Percentiles rank a stretch among this genome's conserved stretches.
Evolutionary conservation across 1,284 basidiomycete species (phyloP).

Genomic region (Thelephora terrestris): DNA sequence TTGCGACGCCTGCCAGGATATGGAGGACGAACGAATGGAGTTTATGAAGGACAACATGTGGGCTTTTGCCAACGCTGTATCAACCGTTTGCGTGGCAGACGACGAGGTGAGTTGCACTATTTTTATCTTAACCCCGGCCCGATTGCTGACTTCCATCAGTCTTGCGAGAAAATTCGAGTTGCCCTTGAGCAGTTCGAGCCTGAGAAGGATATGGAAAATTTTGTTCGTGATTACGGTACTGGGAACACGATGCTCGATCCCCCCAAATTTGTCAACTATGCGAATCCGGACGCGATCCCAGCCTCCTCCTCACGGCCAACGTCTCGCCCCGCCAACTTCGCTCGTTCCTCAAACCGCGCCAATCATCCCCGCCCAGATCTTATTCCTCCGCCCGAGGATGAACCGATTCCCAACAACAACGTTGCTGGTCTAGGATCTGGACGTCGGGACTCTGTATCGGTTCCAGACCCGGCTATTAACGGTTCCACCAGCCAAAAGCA

Average conservation of each 20-base stretch:
- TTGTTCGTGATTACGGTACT: constrained; percentile 78
- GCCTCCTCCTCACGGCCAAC: constrained; percentile 43
- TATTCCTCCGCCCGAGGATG: constrained; percentile 30
- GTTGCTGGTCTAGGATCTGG: constrained; percentile 52
- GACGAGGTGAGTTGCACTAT: constrained; percentile 66
- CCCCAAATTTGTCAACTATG: constrained; percentile 74
- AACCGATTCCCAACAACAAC: constrained; percentile 42
- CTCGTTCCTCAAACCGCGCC: constrained; percentile 43
- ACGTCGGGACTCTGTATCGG: constrained; percentile 5
- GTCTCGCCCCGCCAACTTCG: constrained; percentile 48
- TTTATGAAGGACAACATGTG: constrained; percentile 94
- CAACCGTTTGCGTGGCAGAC: constrained; percentile 91
- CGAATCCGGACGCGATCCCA: constrained; percentile 50
- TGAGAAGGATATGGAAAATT: constrained; percentile 75
- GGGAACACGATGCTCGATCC: constrained; percentile 79
- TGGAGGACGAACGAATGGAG: constrained; percentile 90
- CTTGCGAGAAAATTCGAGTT: constrained; percentile 80
- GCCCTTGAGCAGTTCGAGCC: constrained; percentile 78
- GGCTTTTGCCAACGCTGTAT: constrained; percentile 93
- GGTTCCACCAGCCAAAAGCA: constrained; percentile 17
- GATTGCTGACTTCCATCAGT: constrained; percentile 35
- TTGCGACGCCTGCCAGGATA: constrained; percentile 90
- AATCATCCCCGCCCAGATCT: constrained; percentile 22
- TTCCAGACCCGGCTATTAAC: constrained; percentile 15
- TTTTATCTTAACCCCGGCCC: neutral